Base-by-base conservation (phyloP, 2,329 filamentous ascomycete genomes). In the Botrytis sinoallii region DNA sequence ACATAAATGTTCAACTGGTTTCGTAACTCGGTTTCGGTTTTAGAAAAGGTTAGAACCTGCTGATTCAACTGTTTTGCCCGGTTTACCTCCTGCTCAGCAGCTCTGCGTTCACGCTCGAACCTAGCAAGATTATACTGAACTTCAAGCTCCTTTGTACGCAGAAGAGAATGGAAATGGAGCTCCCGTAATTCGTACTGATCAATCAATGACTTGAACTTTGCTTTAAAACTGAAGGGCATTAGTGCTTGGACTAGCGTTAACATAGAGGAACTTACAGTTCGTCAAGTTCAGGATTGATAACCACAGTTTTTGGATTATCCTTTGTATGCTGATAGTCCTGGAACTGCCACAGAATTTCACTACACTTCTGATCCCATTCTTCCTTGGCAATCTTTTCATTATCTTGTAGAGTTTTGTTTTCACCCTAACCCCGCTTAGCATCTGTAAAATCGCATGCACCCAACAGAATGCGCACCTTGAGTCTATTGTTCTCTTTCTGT, bases 1-100 rank as follows among this genome's bases (percentile, higher is more conserved):
- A 98, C 95, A 80, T 99, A 99, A 79, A 98, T 95, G 82, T 98
- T 98, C 79, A 99, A 90, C 83, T 99, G 96, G 79, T 93, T 97
- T 75, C 96, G 88, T 72, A 99, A 87, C 83, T 98, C 95, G 25
- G 93, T 92, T 84, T 99, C 96, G 16, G 95, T 98, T 83, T 97
- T 96, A 52, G 94, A 96, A 82, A 98, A 98, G 2, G 94, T 97
- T 77, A 95, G 93, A 38, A 98, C 94, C 83, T 99, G 96, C 52
- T 90, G 88, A 78, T 96, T 97, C 70, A 99, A 87, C 77, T 95
- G 93, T 76, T 94, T 91, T 74, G 93, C 93, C 79, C 94, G 92
- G 72, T 87, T 88, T 35, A 91, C 86, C 84, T 99, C 96, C 68
- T 88, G 87, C 78, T 98, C 95, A 75, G 95, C 93, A 64, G 90